Evolutionary conservation across 2,329 filamentous ascomycete genomes (phyloP), one percentile per base, ranked within the genome.

Genomic region (Eutypella sp.): DNA sequence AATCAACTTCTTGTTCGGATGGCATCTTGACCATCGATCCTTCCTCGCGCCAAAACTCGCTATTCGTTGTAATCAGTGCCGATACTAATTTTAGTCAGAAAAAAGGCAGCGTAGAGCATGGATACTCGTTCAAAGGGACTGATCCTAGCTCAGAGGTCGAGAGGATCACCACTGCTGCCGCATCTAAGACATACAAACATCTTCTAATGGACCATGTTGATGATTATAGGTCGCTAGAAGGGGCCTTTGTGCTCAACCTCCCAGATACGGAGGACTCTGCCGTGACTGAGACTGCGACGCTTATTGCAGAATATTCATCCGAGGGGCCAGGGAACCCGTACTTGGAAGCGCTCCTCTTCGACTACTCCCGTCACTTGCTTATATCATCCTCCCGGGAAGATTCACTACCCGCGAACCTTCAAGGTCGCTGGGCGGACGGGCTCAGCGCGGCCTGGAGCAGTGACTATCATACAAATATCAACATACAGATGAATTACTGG

Each of bases 401-500:
- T 29, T 71, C 69, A 1, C 65, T 82, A 0, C 79, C 79, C 0
- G 67, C 78, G 0, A 82, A 81, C 46, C 66, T 83, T 0, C 76
- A 79, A 55, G 78, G 79, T 0, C 67, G 69, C 16, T 82, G 79
- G 79, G 72, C 70, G 4, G 69, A 75, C 38, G 45, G 31, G 1
- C n/a, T 48, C 1, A 52, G 53, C 0, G 64, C 69, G 4, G 68
- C 71, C 0, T 79, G 79, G 79, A 68, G 70, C 11, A 71, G 66
- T 2, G 77, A 82, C 52, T 82, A 80, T 46, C 77, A 80, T 43
- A 66, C 71, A 33, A 77, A 82, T 49, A 81, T 82, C 54, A 82
- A 82, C 46, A 46, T 81, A 1, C 75, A 82, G 51, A 82, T 81
- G 79, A 82, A 81, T 47, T 72, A 81, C 52, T 82, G 79, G 78